A percentile compares a stretch with the other conserved stretches of the same genome.
phyloP scores from a whole-genome alignment of 306 rosid species.

The Betula pendula region DNA sequence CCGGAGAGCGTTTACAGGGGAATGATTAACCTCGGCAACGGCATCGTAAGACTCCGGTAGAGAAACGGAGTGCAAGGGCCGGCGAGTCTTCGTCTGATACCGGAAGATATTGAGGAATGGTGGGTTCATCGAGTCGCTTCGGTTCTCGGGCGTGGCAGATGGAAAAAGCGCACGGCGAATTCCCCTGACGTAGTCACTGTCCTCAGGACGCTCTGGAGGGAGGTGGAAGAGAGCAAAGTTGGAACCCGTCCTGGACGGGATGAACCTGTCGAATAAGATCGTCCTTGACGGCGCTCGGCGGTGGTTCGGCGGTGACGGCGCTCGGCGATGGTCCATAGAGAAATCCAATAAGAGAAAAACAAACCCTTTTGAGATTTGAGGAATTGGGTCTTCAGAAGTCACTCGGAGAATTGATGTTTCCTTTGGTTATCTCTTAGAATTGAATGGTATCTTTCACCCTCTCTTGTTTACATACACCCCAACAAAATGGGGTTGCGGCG shows the following conservation, averaged over 20 bases:
- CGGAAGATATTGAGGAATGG: slow-evolving; percentile 87
- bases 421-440: too few relatives aligned
- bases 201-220: slow-evolving; percentile 58
- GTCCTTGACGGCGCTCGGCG: slow-evolving; percentile 73
- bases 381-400: not conserved
- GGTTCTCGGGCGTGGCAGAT: slow-evolving; percentile 71
- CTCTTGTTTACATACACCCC: too few relatives aligned
- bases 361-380: too few relatives aligned
- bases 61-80: slow-evolving; percentile 74
- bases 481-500: too few relatives aligned
- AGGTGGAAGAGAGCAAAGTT: slow-evolving; percentile 68
- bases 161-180: slow-evolving; percentile 68
- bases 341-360: slow-evolving; percentile 31
- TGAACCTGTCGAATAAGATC: slow-evolving; percentile 90
- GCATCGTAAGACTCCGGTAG: slow-evolving; percentile 76
- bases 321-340: slow-evolving; percentile 47
- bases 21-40: slow-evolving; percentile 61
- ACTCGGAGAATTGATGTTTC: not conserved
- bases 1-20: slow-evolving; percentile 75
- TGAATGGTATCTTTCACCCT: too few relatives aligned
- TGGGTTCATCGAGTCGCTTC: slow-evolving; percentile 42
- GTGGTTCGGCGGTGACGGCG: slow-evolving; percentile 81
- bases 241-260: slow-evolving; percentile 85
- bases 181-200: slow-evolving; percentile 65
- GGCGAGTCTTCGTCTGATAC: slow-evolving; percentile 82